phyloP scores from a whole-genome alignment of 1,284 basidiomycete genomes.

The Malassezia globosa region DNA sequence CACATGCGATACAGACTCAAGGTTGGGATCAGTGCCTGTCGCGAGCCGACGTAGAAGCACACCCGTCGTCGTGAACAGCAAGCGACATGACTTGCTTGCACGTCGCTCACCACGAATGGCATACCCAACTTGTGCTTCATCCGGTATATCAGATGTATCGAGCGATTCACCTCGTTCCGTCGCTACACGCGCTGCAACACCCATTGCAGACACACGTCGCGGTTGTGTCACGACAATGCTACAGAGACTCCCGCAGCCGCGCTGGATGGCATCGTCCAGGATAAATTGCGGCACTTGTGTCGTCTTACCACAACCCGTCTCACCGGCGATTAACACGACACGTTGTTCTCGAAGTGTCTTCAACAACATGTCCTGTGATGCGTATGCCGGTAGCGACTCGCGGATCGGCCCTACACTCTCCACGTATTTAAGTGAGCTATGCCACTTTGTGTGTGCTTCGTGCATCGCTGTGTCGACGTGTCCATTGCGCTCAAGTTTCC shows the following conservation, averaged over 20 bases:
- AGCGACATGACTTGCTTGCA: constrained; percentile 51
- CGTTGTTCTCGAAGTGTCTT: constrained; percentile 22
- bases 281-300: constrained; percentile 67
- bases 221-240: constrained; percentile 84
- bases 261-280: constrained; percentile 62
- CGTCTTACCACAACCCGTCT: constrained; percentile 74
- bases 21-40: constrained; percentile 59
- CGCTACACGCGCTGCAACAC: constrained; percentile 76
- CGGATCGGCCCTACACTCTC: constrained; percentile 58
- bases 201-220: constrained; percentile 75
- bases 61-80: constrained; percentile 87
- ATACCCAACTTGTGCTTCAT: constrained; percentile 59
- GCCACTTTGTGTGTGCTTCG: constrained; percentile 57
- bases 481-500: constrained; percentile 45
- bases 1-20: constrained; percentile 67
- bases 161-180: constrained; percentile 68
- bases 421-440: constrained; percentile 60
- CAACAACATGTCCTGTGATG: constrained; percentile 64
- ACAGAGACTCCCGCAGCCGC: constrained; percentile 57
- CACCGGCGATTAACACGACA: constrained; percentile 26
- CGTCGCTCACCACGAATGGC: constrained; percentile 80
- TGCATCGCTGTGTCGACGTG: constrained; percentile 57
- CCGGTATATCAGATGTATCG: constrained; percentile 36
- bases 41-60: constrained; percentile 66
- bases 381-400: constrained; percentile 58